These are phyloP conservation scores for Diutina ranongensis DNA, from an alignment of 1,139 yeast genomes.

Conservation along the genomic window DNA sequence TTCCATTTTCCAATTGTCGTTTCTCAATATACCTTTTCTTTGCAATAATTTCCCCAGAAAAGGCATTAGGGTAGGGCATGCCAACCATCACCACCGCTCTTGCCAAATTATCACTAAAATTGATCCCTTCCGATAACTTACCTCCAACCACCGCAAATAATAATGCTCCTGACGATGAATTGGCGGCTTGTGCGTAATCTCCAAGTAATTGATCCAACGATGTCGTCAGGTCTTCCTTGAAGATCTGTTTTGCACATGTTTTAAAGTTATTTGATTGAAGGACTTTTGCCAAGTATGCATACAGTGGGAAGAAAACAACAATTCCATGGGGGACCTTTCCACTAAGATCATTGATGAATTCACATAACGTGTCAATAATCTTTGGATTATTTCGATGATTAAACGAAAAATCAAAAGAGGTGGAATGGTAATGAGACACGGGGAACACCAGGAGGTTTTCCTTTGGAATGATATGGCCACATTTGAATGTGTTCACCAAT, in stretches of 20 bases:
- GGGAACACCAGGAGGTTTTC: slow-evolving; percentile 54
- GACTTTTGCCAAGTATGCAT: slow-evolving; percentile 49
- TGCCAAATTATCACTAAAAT: slow-evolving; percentile 77
- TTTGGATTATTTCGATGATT: slow-evolving; percentile 38
- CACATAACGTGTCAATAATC: slow-evolving; percentile 45
- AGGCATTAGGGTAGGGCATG: slow-evolving; percentile 79
- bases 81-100: slow-evolving; percentile 85
- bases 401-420: slow-evolving; percentile 55
- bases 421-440: slow-evolving; percentile 18
- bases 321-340: slow-evolving; percentile 58
- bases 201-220: slow-evolving; percentile 35
- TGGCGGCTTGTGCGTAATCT: slow-evolving; percentile 34
- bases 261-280: slow-evolving; percentile 37
- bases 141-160: slow-evolving; percentile 89
- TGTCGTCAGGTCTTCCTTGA: slow-evolving; percentile 42
- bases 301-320: slow-evolving; percentile 81
- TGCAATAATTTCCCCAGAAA: slow-evolving; percentile 74
- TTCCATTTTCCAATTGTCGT: slow-evolving; percentile 27
- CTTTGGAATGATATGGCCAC: slow-evolving; percentile 79
- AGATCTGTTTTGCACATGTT: slow-evolving; percentile 28
- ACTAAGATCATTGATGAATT: slow-evolving; percentile 30
- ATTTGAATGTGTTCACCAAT: slow-evolving; percentile 46
- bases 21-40: slow-evolving; percentile 55
- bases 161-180: slow-evolving; percentile 40
- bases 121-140: slow-evolving; percentile 87